phyloP scores from a whole-genome alignment of 1,139 yeast genomes.

The Taphrina sp. region DNA sequence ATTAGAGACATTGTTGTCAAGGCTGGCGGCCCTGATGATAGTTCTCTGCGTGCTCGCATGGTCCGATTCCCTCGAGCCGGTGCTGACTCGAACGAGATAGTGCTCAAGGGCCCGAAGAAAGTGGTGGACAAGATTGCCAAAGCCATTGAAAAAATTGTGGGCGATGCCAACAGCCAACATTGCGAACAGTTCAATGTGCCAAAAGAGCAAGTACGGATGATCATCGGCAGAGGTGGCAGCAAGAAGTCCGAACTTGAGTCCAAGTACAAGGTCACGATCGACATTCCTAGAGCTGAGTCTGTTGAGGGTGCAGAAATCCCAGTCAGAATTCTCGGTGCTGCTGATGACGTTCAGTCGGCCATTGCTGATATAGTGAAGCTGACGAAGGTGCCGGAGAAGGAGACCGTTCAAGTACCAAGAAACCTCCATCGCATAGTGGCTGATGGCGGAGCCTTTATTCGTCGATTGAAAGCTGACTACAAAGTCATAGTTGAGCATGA shows the following conservation, averaged over 20 bases:
- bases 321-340: conserved; percentile 45
- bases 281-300: conserved; percentile 62
- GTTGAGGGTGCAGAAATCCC: conserved; percentile 56
- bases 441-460: conserved; percentile 57
- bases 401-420: conserved; percentile 39
- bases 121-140: conserved; percentile 69
- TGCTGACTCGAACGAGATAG: conserved; percentile 57
- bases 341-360: conserved; percentile 44
- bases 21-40: conserved; percentile 68
- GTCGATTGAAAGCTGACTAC: conserved; percentile 55
- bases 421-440: conserved; percentile 31
- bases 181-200: conserved; percentile 61
- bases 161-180: conserved; percentile 62
- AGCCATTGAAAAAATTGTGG: conserved; percentile 64
- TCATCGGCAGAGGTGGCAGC: conserved; percentile 81
- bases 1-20: conserved; percentile 70
- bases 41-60: conserved; percentile 50
- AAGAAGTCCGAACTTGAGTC: conserved; percentile 71
- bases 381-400: conserved; percentile 52
- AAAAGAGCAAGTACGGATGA: conserved; percentile 68
- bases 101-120: conserved; percentile 70
- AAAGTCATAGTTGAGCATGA: conserved; percentile 68
- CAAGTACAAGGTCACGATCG: conserved; percentile 62
- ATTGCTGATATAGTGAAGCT: conserved; percentile 49
- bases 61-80: conserved; percentile 75